These are phyloP conservation scores for Cadophora sp. DNA, from an alignment of 2,329 filamentous ascomycete genomes.

Conservation along the genomic window DNA sequence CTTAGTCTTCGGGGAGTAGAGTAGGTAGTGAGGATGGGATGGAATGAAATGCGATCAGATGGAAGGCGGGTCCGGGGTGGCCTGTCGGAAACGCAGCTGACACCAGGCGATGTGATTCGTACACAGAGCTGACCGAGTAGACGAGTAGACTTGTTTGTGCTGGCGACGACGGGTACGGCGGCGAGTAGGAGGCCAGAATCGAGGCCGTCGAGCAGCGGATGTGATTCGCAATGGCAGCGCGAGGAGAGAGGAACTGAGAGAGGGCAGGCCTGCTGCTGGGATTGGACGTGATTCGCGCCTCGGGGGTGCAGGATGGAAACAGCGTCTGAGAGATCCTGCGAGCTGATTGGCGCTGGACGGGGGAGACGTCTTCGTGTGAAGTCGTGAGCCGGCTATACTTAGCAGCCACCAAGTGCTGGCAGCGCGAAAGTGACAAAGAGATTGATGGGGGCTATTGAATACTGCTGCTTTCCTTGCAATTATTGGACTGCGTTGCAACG, in stretches of 20 bases:
- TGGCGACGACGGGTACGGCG: constrained; percentile 5
- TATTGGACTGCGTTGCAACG: constrained; percentile 11
- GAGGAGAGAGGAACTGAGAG: constrained; percentile 5
- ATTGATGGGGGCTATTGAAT: constrained; percentile 5
- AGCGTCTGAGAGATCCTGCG: constrained; percentile 30
- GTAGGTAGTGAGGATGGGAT: background rate
- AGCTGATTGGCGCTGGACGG: constrained; percentile 34
- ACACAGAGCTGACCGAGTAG: constrained; percentile 17
- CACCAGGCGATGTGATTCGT: constrained; percentile 25
- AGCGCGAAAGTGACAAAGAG: constrained; percentile 28
- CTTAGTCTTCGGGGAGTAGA: constrained; percentile 1
- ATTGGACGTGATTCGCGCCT: constrained; percentile 43
- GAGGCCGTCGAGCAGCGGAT: constrained; percentile 20
- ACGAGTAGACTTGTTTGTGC: no score
- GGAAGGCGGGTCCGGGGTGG: background rate
- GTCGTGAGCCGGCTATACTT: constrained; percentile 37
- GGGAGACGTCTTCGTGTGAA: constrained; percentile 21
- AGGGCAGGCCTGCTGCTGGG: constrained; percentile 23
- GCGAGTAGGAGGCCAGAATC: constrained; percentile 16
- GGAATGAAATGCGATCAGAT: background rate
- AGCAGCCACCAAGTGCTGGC: constrained; percentile 31
- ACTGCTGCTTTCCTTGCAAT: constrained; percentile 3
- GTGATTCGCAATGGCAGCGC: constrained; percentile 22
- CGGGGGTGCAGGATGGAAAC: constrained; percentile 37
- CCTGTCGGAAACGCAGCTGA: constrained; percentile 28